Base-by-base conservation (phyloP, 1,139 yeast species). In the Suhomyces bokatorum region DNA sequence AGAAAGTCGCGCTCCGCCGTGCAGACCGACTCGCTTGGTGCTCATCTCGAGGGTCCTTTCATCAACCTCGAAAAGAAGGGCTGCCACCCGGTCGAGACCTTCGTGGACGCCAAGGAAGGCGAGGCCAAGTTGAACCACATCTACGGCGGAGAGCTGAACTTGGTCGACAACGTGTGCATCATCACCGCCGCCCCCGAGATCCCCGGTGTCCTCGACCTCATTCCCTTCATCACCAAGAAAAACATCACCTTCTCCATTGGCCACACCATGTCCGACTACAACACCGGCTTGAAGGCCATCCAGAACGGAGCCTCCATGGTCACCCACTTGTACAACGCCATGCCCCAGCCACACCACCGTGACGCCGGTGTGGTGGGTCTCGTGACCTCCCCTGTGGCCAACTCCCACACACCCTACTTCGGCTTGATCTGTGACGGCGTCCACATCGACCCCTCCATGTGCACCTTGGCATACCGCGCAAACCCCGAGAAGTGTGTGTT, bases 1-100 rank as follows among this genome's bases (percentile, higher is more conserved):
- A 64, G 66, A 14, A 67, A 67, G 31, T 62, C 69, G 26, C 60
- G 80, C 37, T 54, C 65, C 6, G 44, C 55, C 30, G 53, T 59
- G 36, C 75, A 70, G 53, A 68, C 78, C 13, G 86, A 81, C 56
- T 73, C 78, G 6, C 64, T 81, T 42, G 87, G 87, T 4, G 83
- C 83, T n/a, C 87, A 81, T 55, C 62, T 78, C 40, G 87, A 81
- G 55, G 87, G 87, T 8, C 87, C 87, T 4, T 80, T 81, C 56
- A 74, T 81, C 48, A 77, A 74, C 49, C 63, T 70, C 39, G 57
- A 69, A 46, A 81, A 81, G 62, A 81, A 80, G 51, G 87, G 87
- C 1, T 81, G 85, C 56, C 87, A 81, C 55, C 84, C 84, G 3
- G 70, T 69, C 20, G 81, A 77, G 49, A 78, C 83, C n/a, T 69